Base-by-base conservation (phyloP, 1,284 basidiomycete species). In the Cutaneotrichosporon sp. region DNA sequence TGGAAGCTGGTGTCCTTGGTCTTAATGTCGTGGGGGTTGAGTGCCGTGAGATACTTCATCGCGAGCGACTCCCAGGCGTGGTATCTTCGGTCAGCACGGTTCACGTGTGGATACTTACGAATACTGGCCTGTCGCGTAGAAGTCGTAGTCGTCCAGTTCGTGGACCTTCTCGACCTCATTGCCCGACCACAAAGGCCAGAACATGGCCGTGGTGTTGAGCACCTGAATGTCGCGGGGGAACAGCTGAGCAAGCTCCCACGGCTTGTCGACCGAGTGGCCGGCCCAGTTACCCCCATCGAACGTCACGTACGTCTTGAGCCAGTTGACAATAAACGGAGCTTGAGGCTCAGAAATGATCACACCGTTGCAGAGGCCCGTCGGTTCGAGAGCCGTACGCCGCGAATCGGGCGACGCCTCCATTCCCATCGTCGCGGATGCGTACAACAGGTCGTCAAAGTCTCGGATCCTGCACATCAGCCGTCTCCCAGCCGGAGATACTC, bases 131-230 rank as follows among this genome's bases (percentile, higher is more conserved):
- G 64, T 59, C 1, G 47, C 57, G 19, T 58, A 38, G 51, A 74
- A 77, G 57, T 74, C 68, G 51, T 71, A 67, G 19, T 63, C 63
- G 41, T 66, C 57, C 37, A 45, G 44, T 52, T 72, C 67, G 54
- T 75, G 70, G 5, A 66, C 64, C 19, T 67, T 62, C 34, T 69
- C 37, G 17, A 75, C 61, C 53, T 72, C 72, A 20, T 70, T 55
- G 1, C 69, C 70, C 26, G 64, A 61, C 76, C 77, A 79, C 55
- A 77, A 67, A 0, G 78, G 78, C 71, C 75, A 78, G 61, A 79
- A 79, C 61, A 79, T 76, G 0, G 78, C 77, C 31, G 68, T 61
- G 25, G 74, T 66, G 46, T 69, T 69, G 8, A 79, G 60, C 6
- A 79, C 77, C 39, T 77, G 76, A 17, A 79, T 52, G 45, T 78